Evolutionary conservation across 1,284 basidiomycete species (phyloP), one percentile per base, ranked within the genome.

Genomic region (Ceratobasidium sp.): DNA sequence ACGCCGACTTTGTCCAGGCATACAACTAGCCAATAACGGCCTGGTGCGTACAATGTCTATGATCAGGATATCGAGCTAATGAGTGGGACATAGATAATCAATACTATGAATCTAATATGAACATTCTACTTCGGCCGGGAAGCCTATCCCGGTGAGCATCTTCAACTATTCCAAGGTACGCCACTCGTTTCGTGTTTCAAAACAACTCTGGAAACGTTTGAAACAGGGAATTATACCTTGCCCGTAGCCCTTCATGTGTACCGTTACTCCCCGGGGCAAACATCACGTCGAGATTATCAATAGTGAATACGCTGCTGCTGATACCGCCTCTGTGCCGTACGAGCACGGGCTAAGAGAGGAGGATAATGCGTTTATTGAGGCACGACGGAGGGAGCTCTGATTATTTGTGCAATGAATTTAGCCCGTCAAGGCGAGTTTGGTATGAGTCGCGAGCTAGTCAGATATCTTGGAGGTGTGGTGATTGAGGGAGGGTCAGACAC

Each of bases 401-500:
- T 4, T 49, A 61, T 21, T 75, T 73, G 55, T 73, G 71, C n/a
- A n/a, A n/a, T 58, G 52, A 61, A 72, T 13, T 38, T 58, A 14
- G 62, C 52, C 2, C 70, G 74, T 1, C 69, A 71, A 21, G 57
- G 64, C 6, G 71, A 75, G 44, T 69, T 71, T 47, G 71, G 55
- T 0, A 43, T 75, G 46, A 69, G 46, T 32, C 52, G 62, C 7
- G 71, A 75, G 30, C 55, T 66, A 2, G 62, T 75, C 18, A 63
- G 52, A 41, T 74, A 71, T n/a, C 63, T 75, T 14, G 74, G 63
- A 2, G 74, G 74, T n/a, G 71, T 69, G 2, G 26, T 75, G 47
- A 63, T 75, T 28, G 80, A 81, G 35, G 80, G 77, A 0, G 80
- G 79, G 13, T 78, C 78, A 14, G 80, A 81, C 64, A 80, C 80